Evolutionary conservation across 176 grass and related monocot species (phyloP).

Genomic region (Bolboschoenus planiculmis): DNA sequence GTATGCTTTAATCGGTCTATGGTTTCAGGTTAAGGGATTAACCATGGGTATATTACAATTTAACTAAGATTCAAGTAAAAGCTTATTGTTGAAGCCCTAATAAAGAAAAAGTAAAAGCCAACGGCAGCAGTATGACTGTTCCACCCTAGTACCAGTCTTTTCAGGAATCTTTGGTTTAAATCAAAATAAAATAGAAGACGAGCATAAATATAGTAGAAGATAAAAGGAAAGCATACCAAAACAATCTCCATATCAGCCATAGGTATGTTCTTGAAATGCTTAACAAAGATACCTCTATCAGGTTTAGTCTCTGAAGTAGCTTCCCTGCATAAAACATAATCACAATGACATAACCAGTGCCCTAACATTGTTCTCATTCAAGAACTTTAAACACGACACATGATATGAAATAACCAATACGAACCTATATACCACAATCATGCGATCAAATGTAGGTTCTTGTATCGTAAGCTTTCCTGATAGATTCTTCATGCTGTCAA

Average conservation of each 20-base stretch:
- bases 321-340: slow-evolving; percentile 31
- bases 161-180: background rate
- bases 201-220: slow-evolving; percentile 4
- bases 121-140: background rate
- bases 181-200: background rate
- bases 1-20: background rate
- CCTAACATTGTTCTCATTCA: background rate
- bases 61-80: background rate
- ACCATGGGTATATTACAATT: background rate
- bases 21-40: background rate
- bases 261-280: slow-evolving; percentile 92
- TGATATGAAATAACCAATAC: background rate
- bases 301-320: slow-evolving; percentile 41
- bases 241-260: slow-evolving; percentile 99
- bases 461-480: slow-evolving; percentile 56
- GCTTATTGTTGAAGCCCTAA: background rate
- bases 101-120: background rate
- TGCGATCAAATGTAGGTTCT: slow-evolving; percentile 98
- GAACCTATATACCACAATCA: slow-evolving; percentile 84
- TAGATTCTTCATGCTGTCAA: slow-evolving; percentile 61
- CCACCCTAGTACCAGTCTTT: background rate
- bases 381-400: background rate
- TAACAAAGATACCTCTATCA: slow-evolving; percentile 73
- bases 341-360: background rate
- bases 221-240: slow-evolving; percentile 43